Evolutionary conservation across 2,329 filamentous ascomycete genomes (phyloP).

Genomic region (Talaromyces sp.): DNA sequence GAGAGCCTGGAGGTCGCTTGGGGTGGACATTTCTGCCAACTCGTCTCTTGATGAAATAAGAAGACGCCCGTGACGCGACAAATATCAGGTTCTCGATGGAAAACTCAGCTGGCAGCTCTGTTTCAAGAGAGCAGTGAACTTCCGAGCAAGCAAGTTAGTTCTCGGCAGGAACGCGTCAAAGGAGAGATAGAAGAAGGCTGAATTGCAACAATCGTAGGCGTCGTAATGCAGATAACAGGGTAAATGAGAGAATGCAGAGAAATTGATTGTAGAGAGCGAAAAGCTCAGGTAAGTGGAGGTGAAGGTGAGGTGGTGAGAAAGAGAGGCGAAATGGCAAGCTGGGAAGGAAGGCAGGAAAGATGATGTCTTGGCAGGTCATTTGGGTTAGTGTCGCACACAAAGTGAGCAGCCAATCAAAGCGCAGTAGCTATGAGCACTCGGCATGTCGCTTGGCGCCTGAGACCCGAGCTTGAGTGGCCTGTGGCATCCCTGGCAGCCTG

Average conservation of each 20-base stretch:
- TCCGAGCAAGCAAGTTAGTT: constrained; percentile 3
- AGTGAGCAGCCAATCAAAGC: constrained; percentile 2
- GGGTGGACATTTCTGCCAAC: constrained; percentile 48
- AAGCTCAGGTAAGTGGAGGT: not conserved
- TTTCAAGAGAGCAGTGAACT: constrained; percentile 21
- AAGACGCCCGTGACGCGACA: constrained; percentile 32
- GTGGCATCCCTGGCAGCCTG: constrained; percentile 1
- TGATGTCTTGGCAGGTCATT: constrained; percentile 3
- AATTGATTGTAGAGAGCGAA: not conserved
- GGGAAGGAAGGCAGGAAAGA: constrained; percentile 1
- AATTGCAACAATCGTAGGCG: not conserved
- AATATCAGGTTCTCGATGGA: constrained; percentile 17
- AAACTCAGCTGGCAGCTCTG: constrained; percentile 23
- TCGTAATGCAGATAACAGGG: not conserved
- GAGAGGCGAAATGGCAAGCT: not conserved
- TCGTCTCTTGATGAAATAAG: constrained; percentile 30
- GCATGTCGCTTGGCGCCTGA: not conserved
- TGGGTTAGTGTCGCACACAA: constrained; percentile 10
- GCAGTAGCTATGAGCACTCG: not conserved
- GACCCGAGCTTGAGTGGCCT: constrained; percentile 1
- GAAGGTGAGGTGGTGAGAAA: not conserved
- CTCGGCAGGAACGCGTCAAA: not conserved
- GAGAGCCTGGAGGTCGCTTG: constrained; percentile 48
- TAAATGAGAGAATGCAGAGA: not conserved
- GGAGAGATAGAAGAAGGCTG: not conserved